Conservation (phyloP, 306 rosid genomes). For the cucumber (Cucumis sativus) region Cucumber_9930_V3 NC_026657.2:3723001-3723500, state of each 20-base stretch:
- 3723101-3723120: conserved; percentile 39
- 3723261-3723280: conserved; percentile 17
- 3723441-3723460: conserved; percentile 11
- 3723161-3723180: conserved; percentile 50
- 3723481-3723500: conserved; percentile 40
- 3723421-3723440: conserved; percentile 15
- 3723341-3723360: conserved; percentile 35
- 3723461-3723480: conserved; percentile 43
- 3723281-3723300: conserved; percentile 32
- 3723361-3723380: conserved; percentile 75
- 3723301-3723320: conserved; percentile 33
- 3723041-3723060: conserved; percentile 36
- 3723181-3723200: conserved; percentile 37
- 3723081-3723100: conserved; percentile 17
- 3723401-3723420: conserved; percentile 37
- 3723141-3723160: conserved; percentile 24
- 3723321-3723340: conserved; percentile 39
- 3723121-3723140: conserved; percentile 29
- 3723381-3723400: conserved; percentile 65
- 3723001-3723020: conserved; percentile 24
- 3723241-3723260: conserved; percentile 43
- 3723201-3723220: conserved; percentile 48
- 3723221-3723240: conserved; percentile 45
- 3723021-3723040: conserved; percentile 25
- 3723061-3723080: conserved; percentile 25